Base-by-base conservation (phyloP, 108 stramenopile species). In the Mayamaea pseudoterrestris region DNA sequence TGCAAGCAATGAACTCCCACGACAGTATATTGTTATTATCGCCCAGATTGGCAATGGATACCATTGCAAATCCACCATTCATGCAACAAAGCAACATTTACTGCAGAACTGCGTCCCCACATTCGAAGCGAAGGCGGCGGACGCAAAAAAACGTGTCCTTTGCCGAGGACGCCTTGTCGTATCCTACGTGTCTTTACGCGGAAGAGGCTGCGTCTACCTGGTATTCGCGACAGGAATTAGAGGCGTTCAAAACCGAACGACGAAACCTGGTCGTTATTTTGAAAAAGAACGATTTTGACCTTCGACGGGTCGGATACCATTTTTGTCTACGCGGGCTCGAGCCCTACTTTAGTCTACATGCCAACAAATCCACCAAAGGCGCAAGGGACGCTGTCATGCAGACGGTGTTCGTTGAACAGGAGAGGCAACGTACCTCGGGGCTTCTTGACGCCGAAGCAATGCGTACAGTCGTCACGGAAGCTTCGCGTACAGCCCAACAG, bases 311-410 rank as follows among this genome's bases (percentile, higher is more conserved):
- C 3, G 2, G 26, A 9, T 2, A n/a, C 4, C 14, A 44, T n/a
- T n/a, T 27, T 5, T 44, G 24, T 9, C 4, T 44, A 3, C 44
- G 44, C n/a, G 44, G 44, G 5, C 9, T 44, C 5, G 44, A 44
- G 26, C 20, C 44, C n/a, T 44, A 44, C 44, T 44, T 44, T 44
- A 26, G 24, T 5, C 2, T 44, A 27, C 24, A 44, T 5, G 26
- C 26, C 4, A 44, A 44, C 44, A 44, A 3, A 27, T 20, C 44
- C 5, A 44, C 22, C 20, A 44, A 44, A 21, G 26, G 21, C n/a
- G 44, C 44, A 26, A 3, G 44, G 5, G 26, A 27, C 3, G 2
- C 9, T 21, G 44, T 21, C 3, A 6, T 6, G 3, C 4, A 3
- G 4, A 27, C 5, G n/a, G 44, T 44, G 3, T 44, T 44, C 3